phyloP scores from a whole-genome alignment of 2,329 filamentous ascomycete species.

The Penicillium fuscoglaucum region DNA sequence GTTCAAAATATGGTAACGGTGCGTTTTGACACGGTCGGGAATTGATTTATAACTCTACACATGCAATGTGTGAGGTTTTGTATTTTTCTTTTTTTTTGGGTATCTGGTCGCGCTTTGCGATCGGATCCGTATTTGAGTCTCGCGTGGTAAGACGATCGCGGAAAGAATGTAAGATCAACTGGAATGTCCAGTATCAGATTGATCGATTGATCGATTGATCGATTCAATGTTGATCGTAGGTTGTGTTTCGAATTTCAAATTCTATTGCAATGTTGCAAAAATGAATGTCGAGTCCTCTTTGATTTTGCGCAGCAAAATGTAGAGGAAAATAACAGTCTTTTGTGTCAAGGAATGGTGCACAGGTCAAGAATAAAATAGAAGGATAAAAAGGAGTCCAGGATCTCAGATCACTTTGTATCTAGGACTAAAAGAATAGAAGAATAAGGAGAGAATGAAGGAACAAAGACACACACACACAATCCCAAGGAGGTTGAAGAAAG shows the following conservation, averaged over 20 bases:
- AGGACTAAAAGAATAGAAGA: conserved; percentile 19
- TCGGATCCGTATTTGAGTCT: conserved; percentile 22
- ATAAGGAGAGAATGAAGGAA: conserved; percentile 27
- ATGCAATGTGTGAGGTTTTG: conserved; percentile 7
- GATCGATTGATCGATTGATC: conserved; percentile 13
- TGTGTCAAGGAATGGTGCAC: conserved; percentile 35
- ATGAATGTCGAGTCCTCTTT: conserved; percentile 23
- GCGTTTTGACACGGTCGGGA: conserved; percentile 7
- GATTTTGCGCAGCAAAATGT: conserved; percentile 36
- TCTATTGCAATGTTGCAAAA: conserved; percentile 7
- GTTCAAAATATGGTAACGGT: not conserved
- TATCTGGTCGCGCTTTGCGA: conserved; percentile 5
- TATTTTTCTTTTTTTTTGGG: not conserved
- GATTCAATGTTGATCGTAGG: not conserved
- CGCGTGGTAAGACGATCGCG: conserved; percentile 32
- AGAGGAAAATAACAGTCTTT: conserved; percentile 18
- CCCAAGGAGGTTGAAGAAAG: conserved; percentile 20
- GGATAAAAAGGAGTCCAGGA: conserved; percentile 32
- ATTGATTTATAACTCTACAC: conserved; percentile 7
- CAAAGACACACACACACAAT: conserved; percentile 21
- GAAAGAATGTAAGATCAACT: conserved; percentile 36
- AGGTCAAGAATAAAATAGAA: conserved; percentile 14
- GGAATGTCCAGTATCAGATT: conserved; percentile 33
- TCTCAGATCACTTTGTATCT: conserved; percentile 26
- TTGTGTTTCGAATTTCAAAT: conserved; percentile 1